Conservation (phyloP, 2,329 filamentous ascomycete species). For the Aspergillus eucalypticola region DNA sequence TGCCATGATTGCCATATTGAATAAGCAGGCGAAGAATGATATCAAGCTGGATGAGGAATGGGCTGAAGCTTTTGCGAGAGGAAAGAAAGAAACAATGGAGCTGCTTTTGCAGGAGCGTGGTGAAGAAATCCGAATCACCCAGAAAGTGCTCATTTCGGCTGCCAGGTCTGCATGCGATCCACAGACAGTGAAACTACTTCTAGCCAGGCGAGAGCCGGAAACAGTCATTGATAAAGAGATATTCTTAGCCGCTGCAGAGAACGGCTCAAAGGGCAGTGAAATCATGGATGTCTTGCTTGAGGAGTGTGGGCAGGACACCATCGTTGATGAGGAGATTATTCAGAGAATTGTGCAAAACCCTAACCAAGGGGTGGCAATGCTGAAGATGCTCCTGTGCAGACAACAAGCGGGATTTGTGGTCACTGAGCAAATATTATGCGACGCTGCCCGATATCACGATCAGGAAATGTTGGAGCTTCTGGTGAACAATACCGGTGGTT, state of each 20-base stretch:
- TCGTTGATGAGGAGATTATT: neutral
- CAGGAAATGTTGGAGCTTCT: neutral
- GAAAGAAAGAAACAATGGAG: neutral
- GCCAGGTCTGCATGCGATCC: neutral
- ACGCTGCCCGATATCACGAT: neutral
- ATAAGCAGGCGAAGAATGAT: neutral
- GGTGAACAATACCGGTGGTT: neutral
- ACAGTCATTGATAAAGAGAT: neutral
- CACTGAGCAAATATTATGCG: neutral
- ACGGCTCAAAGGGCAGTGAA: neutral
- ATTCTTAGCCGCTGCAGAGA: neutral
- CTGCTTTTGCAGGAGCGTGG: neutral
- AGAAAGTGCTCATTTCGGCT: neutral
- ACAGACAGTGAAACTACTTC: neutral
- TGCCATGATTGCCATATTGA: neutral
- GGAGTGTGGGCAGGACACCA: neutral
- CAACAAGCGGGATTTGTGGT: neutral
- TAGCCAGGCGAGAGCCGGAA: neutral
- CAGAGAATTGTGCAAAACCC: neutral
- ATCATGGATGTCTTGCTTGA: neutral
- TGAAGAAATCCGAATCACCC: neutral
- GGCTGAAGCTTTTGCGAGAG: neutral
- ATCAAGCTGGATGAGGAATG: neutral
- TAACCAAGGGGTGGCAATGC: neutral
- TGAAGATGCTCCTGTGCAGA: neutral